Conservation (phyloP, 805 yeast species). For the Tetrapisispora iriomotensis region DNA sequence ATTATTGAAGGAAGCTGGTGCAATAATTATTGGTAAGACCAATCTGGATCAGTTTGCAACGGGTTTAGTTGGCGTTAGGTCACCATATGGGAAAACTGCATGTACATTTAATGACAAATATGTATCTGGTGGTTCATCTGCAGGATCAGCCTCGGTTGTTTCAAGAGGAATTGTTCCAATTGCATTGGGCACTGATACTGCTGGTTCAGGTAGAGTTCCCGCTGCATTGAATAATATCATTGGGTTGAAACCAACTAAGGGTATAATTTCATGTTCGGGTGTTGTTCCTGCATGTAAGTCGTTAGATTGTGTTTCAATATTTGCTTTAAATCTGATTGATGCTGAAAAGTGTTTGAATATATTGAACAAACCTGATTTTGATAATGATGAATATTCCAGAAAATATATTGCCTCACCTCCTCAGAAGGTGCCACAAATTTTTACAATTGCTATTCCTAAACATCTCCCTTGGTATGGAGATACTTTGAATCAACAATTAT, state of each 20-base stretch:
- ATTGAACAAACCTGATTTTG: conserved; percentile 60
- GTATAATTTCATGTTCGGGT: conserved; percentile 76
- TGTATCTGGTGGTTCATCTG: conserved; percentile 91
- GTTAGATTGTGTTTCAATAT: conserved; percentile 83
- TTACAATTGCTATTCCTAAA: conserved; percentile 70
- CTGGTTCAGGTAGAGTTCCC: conserved; percentile 97
- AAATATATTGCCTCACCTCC: conserved; percentile 58
- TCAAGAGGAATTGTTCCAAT: conserved; percentile 85
- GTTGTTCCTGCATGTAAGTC: conserved; percentile 98
- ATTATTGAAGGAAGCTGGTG: conserved; percentile 78
- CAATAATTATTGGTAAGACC: conserved; percentile 87
- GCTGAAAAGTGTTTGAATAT: conserved; percentile 70
- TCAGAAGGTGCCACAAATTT: conserved; percentile 45
- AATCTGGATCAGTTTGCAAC: conserved; percentile 97
- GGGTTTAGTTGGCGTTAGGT: conserved; percentile 89
- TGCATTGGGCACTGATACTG: conserved; percentile 92
- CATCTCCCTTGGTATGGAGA: conserved; percentile 75
- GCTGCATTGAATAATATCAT: conserved; percentile 87
- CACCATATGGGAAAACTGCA: conserved; percentile 88
- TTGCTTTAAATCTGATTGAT: conserved; percentile 66
- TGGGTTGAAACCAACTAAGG: conserved; percentile 89
- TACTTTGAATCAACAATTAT: conserved; percentile 62
- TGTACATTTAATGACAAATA: conserved; percentile 66
- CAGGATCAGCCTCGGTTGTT: conserved; percentile 91
- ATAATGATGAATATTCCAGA: conserved; percentile 72